Conservation (phyloP, 2,329 filamentous ascomycete genomes). For the Fusarium domesticum region DNA sequence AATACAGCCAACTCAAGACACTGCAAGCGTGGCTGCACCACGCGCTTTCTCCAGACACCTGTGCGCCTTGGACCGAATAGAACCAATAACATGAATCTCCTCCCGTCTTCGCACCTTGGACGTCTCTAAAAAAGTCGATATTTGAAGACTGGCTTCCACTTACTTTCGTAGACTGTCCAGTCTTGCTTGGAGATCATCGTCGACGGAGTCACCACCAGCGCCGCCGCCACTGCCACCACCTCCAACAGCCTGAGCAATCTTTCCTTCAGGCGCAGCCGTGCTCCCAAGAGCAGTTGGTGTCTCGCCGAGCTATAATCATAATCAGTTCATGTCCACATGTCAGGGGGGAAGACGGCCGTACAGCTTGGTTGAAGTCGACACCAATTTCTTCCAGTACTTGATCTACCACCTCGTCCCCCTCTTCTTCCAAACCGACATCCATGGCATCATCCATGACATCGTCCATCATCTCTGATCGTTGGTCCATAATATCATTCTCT, state of each 20-base stretch:
- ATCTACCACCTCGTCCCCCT: conserved; percentile 94
- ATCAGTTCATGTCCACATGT: conserved; percentile 29
- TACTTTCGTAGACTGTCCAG: conserved; percentile 77
- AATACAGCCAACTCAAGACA: not conserved
- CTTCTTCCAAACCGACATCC: conserved; percentile 84
- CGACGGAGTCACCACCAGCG: conserved; percentile 61
- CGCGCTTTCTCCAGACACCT: not conserved
- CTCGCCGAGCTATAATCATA: conserved; percentile 70
- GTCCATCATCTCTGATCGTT: conserved; percentile 99
- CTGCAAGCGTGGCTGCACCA: not conserved
- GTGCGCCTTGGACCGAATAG: not conserved
- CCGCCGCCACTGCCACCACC: conserved; percentile 49
- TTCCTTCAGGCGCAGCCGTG: conserved; percentile 66
- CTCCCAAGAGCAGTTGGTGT: conserved; percentile 82
- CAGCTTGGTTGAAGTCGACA: conserved; percentile 83
- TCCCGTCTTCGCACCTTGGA: not conserved
- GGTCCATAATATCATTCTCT: conserved; percentile 99
- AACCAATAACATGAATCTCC: not conserved
- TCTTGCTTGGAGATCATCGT: conserved; percentile 91
- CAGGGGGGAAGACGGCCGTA: conserved; percentile 46
- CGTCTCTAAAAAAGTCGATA: not conserved
- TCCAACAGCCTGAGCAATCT: conserved; percentile 83
- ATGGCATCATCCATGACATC: conserved; percentile 97
- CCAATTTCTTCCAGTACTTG: conserved; percentile 97
- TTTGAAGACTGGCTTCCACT: conserved; percentile 5